Conservation (phyloP, 352 stramenopile genomes). For the Halophytophthora batemanensis region DNA sequence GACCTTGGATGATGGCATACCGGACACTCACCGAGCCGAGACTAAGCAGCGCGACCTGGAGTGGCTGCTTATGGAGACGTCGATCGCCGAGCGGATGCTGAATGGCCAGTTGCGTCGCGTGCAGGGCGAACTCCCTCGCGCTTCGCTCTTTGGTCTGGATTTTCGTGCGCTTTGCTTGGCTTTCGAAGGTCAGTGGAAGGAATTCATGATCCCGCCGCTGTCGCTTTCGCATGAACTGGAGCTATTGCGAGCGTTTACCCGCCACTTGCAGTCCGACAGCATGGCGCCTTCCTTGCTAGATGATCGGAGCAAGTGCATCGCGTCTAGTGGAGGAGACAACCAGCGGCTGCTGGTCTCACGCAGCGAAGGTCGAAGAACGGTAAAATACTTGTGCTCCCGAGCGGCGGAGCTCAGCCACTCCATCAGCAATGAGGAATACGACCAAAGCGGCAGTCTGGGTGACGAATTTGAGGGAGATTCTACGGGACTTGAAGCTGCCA, state of each 20-base stretch:
- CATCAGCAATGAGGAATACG: slow-evolving; percentile 29
- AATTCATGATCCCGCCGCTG: slow-evolving; percentile 21
- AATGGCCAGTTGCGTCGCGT: slow-evolving; percentile 27
- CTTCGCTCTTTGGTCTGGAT: slow-evolving; percentile 51
- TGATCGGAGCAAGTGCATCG: slow-evolving; percentile 1
- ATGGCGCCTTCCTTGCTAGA: slow-evolving; percentile 7
- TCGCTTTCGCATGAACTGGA: slow-evolving; percentile 43
- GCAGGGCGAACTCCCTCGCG: slow-evolving; percentile 24
- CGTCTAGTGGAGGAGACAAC: slow-evolving; percentile 14
- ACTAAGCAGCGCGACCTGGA: slow-evolving; percentile 21
- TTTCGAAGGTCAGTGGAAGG: slow-evolving; percentile 48
- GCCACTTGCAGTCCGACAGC: slow-evolving; percentile 29
- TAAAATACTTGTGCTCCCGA: slow-evolving; percentile 50
- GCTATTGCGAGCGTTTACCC: slow-evolving; percentile 42
- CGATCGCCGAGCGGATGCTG: slow-evolving; percentile 34
- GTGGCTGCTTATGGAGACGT: slow-evolving; percentile 27
- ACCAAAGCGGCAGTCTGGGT: slow-evolving; percentile 19
- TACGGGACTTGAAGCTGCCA: slow-evolving; percentile 2
- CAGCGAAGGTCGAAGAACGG: slow-evolving; percentile 41
- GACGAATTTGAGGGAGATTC: slow-evolving; percentile 17
- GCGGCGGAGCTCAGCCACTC: slow-evolving; percentile 20
- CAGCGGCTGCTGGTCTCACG: slow-evolving; percentile 23
- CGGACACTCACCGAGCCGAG: neutral
- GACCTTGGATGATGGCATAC: slow-evolving; percentile 3
- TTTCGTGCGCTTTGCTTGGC: slow-evolving; percentile 46